phyloP scores from a whole-genome alignment of 208 protist species.

The Phytomonas sp. region DNA sequence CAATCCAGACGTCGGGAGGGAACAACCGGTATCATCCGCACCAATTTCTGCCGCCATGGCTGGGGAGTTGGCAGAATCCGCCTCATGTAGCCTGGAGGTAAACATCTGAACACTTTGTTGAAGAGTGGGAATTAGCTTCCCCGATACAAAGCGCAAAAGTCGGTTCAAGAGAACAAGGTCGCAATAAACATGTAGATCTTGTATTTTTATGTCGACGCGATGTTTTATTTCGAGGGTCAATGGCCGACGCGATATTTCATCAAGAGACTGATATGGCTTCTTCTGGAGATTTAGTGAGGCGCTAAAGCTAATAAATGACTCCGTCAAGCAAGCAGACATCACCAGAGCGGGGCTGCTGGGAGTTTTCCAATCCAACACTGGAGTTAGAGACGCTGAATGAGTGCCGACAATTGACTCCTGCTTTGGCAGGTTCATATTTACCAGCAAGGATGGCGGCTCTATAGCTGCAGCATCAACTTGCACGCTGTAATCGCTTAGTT shows the following conservation, averaged over 20 bases:
- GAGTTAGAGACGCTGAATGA: neutral
- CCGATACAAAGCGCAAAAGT: neutral
- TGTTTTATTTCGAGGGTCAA: neutral
- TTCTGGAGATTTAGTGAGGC: neutral
- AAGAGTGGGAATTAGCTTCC: neutral
- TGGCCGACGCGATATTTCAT: neutral
- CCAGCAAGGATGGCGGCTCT: neutral
- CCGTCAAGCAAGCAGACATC: neutral
- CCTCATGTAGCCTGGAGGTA: neutral
- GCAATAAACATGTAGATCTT: neutral
- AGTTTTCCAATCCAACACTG: neutral
- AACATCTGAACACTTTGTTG: neutral
- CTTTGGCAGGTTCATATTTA: neutral
- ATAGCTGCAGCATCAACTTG: neutral
- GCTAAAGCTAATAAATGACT: neutral
- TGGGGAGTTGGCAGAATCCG: neutral
- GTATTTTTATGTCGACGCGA: neutral
- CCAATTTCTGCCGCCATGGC: neutral
- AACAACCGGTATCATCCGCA: neutral
- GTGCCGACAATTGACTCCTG: neutral
- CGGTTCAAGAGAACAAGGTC: neutral
- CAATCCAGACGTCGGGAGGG: neutral
- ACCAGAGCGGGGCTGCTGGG: neutral
- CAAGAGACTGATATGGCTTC: neutral
- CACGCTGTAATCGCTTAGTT: neutral